Evolutionary conservation across 2,329 filamentous ascomycete genomes (phyloP), one percentile per base, ranked within the genome.

Genomic region (Calonectria fujianensis): DNA sequence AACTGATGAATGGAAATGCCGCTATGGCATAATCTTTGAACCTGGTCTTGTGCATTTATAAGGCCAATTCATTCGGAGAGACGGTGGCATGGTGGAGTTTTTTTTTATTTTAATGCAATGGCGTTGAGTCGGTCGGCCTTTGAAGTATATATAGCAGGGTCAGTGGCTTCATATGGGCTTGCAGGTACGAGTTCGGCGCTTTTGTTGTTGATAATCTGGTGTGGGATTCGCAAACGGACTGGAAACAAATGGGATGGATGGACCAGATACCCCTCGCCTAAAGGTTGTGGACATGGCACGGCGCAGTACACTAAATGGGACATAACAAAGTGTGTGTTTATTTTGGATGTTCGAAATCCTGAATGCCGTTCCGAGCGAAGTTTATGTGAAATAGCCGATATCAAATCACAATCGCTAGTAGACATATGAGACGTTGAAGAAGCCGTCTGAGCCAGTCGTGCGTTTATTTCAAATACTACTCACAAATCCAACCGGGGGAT

Each of bases 1-100:
- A 80, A 63, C 71, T 52, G 29, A 45, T 37, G 3, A 81, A 80
- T 54, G 80, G 80, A 18, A 77, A 61, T 35, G 61, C 75, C 6
- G 31, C 76, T 37, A 61, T 71, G 68, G 45, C 29, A 27, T 63
- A 39, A 63, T 41, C n/a, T 6, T 14, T 27, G 16, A 63, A 27
- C 31, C 31, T 29, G n/a, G 24, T 13, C 24, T 16, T 37, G 7
- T 29, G 14, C 35, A 24, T 69, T 32, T 77, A 75, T 20, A 76
- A 48, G 20, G 11, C 45, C 29, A 45, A 54, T 61, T 63, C 13
- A 27, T 29, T 29, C 20, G 6, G 32, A 10, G n/a, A 11, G 24
- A 27, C 37, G 4, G 57, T 35, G 57, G 32, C 24, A 63, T 63
- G 57, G 39, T 63, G 37, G 57, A 37, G 4, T 14, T 24, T 59